Percentiles rank a stretch among this genome's conserved stretches.
phyloP scores from a whole-genome alignment of 441 rosid genomes.

The Geranium incanum region DNA sequence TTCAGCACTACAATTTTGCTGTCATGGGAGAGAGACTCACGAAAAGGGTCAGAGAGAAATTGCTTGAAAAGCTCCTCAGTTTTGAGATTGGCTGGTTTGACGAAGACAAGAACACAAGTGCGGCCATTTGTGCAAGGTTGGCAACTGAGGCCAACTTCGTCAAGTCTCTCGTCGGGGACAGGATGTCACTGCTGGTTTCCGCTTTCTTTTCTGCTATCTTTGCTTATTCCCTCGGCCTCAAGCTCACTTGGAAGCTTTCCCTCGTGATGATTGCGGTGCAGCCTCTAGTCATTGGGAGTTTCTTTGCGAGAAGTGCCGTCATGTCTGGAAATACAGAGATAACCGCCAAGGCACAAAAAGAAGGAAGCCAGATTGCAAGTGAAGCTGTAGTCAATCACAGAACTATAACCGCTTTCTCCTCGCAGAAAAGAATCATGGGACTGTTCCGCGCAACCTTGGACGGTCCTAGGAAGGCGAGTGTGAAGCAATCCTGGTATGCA shows the following conservation, averaged over 20 bases:
- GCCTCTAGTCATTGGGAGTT: constrained; percentile 53
- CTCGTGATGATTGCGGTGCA: constrained; percentile 57
- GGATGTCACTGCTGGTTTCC: constrained; percentile 52
- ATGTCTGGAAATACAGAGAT: constrained; percentile 55
- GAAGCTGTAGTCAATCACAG: constrained; percentile 64
- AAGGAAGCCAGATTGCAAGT: constrained; percentile 66
- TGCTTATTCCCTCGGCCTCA: constrained; percentile 42
- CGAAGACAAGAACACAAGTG: constrained; percentile 59
- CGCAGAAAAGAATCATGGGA: constrained; percentile 50
- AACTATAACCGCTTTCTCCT: constrained; percentile 65
- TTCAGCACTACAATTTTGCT: constrained; percentile 58
- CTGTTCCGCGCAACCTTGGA: constrained; percentile 46
- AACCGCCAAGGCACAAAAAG: constrained; percentile 54
- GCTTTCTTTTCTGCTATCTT: constrained; percentile 50
- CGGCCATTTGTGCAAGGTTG: constrained; percentile 52
- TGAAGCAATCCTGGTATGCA: constrained; percentile 43
- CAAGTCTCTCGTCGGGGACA: constrained; percentile 52
- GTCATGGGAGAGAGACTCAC: constrained; percentile 64
- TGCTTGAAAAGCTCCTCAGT: constrained; percentile 49
- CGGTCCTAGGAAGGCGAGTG: constrained; percentile 55
- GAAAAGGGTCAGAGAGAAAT: constrained; percentile 48
- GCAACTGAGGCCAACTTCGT: constrained; percentile 58
- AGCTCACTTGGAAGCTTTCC: constrained; percentile 48
- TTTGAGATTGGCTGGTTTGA: constrained; percentile 67
- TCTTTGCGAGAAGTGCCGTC: constrained; percentile 36